phyloP scores from a whole-genome alignment of 164 flowering plant species.

The Kalanchoe fedtschenkoi region DNA sequence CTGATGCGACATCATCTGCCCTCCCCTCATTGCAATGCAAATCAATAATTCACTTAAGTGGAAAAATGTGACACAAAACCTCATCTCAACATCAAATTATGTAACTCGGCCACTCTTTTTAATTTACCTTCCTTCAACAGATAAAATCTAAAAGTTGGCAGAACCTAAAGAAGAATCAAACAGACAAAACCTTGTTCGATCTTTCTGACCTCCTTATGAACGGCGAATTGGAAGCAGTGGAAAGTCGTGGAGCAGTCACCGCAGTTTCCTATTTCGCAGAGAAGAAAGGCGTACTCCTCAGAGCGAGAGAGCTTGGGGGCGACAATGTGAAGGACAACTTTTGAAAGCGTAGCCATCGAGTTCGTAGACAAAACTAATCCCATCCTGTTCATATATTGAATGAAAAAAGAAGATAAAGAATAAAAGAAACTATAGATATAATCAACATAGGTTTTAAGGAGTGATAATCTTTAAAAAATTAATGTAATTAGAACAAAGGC shows the following conservation, averaged over 20 bases:
- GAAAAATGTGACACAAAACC: slow-evolving; percentile 69
- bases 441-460: too few species aligned
- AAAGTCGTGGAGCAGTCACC: slow-evolving; percentile 61
- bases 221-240: slow-evolving; percentile 58
- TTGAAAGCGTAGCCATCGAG: too few species aligned
- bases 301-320: slow-evolving; percentile 50
- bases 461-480: too few species aligned
- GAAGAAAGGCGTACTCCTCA: slow-evolving; percentile 73
- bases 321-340: slow-evolving; percentile 31
- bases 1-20: slow-evolving; percentile 37
- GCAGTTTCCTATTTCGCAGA: slow-evolving; percentile 75
- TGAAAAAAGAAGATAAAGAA: too few species aligned
- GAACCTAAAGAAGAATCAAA: too few species aligned
- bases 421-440: too few species aligned
- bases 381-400: too few species aligned
- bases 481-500: too few species aligned
- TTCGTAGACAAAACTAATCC: too few species aligned
- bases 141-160: too few species aligned
- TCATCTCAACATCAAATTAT: slow-evolving; percentile 58
- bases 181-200: too few species aligned
- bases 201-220: slow-evolving; percentile 36
- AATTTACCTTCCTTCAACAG: slow-evolving; percentile 40
- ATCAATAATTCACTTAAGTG: slow-evolving; percentile 59
- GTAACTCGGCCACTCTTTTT: slow-evolving; percentile 31
- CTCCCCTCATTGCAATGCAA: slow-evolving; percentile 48